Percentiles rank a stretch among this genome's conserved stretches.
phyloP scores from a whole-genome alignment of 495 filamentous ascomycete genomes.

The Amphirosellinia nigrospora region DNA sequence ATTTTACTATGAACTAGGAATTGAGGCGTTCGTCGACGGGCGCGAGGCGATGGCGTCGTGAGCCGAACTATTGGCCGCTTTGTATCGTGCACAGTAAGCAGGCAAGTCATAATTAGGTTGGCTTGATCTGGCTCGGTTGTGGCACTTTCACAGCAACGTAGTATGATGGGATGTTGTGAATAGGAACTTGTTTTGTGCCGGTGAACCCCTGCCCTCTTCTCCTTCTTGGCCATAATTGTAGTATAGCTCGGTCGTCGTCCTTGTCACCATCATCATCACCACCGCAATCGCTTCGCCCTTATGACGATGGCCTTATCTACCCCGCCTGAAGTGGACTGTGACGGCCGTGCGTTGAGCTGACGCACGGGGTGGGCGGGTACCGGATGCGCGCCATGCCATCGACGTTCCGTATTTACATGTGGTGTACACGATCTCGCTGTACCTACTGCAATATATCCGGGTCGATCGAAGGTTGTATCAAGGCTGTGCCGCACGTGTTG shows the following conservation, averaged over 20 bases:
- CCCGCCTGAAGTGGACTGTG: slow-evolving; percentile 10
- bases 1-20: slow-evolving; percentile 9
- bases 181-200: slow-evolving; percentile 16
- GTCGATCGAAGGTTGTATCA: slow-evolving; percentile 10
- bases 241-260: neutral
- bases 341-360: slow-evolving; percentile 6
- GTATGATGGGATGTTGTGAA: slow-evolving; percentile 5
- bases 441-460: neutral
- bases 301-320: slow-evolving; percentile 8
- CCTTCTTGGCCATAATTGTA: neutral
- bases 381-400: neutral
- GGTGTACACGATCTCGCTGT: neutral
- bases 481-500: slow-evolving; percentile 2
- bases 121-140: neutral
- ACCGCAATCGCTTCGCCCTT: neutral
- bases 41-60: neutral
- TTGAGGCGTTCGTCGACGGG: slow-evolving; percentile 17
- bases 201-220: neutral
- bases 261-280: neutral
- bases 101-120: slow-evolving; percentile 6
- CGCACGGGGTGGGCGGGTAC: neutral
- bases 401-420: neutral
- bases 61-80: slow-evolving; percentile 10
- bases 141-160: slow-evolving; percentile 3
- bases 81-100: slow-evolving; percentile 18